Conservation (phyloP, 441 rosid species). For the Pelargonium citronellum region DNA sequence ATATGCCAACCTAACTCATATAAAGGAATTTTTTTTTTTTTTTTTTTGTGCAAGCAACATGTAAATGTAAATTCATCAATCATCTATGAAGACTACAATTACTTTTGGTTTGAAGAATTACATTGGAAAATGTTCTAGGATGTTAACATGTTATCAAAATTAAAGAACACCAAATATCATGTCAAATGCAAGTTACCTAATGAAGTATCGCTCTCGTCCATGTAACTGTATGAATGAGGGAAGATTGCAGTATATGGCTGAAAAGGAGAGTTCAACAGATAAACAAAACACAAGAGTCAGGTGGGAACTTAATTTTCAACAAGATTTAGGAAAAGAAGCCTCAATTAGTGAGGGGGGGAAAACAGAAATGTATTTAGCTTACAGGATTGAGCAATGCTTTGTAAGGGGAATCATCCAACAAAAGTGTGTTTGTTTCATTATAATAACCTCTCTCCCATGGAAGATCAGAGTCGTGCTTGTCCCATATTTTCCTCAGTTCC, state of each 20-base stretch:
- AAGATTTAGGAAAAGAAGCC: background rate
- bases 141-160: background rate
- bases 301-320: background rate
- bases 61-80: background rate
- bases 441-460: constrained; percentile 63
- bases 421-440: constrained; percentile 65
- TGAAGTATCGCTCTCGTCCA: constrained; percentile 38
- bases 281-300: constrained; percentile 12
- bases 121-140: background rate
- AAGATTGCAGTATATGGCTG: constrained; percentile 71
- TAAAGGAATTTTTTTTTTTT: background rate
- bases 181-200: constrained; percentile 43
- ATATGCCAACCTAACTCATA: too few relatives aligned
- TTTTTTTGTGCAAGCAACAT: background rate
- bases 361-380: constrained; percentile 28
- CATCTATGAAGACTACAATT: background rate
- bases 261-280: constrained; percentile 19
- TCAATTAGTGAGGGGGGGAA: background rate
- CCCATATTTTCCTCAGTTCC: constrained; percentile 70
- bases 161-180: background rate
- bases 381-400: constrained; percentile 93
- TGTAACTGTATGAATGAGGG: constrained; percentile 59
- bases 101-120: background rate
- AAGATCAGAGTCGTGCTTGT: constrained; percentile 48
- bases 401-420: constrained; percentile 85